phyloP scores from a whole-genome alignment of 768 basidiomycete species.

The Hebeloma cylindrosporum region DNA sequence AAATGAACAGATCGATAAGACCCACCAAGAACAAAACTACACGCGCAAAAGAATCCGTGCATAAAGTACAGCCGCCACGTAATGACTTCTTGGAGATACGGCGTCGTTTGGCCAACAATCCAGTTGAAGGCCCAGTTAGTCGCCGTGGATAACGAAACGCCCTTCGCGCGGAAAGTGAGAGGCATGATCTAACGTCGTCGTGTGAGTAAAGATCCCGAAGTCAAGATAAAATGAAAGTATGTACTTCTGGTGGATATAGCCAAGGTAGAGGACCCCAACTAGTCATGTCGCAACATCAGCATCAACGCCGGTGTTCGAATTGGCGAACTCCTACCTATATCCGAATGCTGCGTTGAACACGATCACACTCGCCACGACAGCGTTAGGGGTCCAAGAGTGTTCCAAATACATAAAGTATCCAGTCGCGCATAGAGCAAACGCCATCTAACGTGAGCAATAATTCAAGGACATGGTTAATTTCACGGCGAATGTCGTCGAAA shows the following conservation, averaged over 20 bases:
- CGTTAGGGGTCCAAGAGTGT: conserved; percentile 78
- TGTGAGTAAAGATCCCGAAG: conserved; percentile 7
- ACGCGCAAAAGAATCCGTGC: conserved; percentile 90
- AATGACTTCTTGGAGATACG: conserved; percentile 82
- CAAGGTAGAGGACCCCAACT: conserved; percentile 90
- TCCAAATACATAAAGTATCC: conserved; percentile 96
- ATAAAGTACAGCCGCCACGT: conserved; percentile 93
- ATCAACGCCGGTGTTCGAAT: no score
- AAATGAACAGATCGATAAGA: conserved; percentile 4
- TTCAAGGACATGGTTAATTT: no score
- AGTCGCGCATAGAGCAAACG: conserved; percentile 70
- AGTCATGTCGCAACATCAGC: no score
- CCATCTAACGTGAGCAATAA: conserved; percentile 65
- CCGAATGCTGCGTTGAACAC: conserved; percentile 94
- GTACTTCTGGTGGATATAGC: conserved; percentile 86
- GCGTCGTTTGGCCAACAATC: conserved; percentile 85
- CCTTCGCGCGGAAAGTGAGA: conserved; percentile 87
- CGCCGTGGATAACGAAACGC: conserved; percentile 92
- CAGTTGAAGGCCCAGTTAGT: conserved; percentile 89
- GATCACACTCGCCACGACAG: conserved; percentile 87
- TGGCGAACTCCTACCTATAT: no score
- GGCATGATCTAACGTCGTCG: conserved; percentile 72
- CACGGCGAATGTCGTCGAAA: not conserved
- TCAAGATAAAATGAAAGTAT: not conserved
- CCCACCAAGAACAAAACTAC: conserved; percentile 84